A percentile compares a stretch with the other conserved stretches of the same genome.
phyloP scores from a whole-genome alignment of 2,329 filamentous ascomycete species.

The Fusarium heterosporum region DNA sequence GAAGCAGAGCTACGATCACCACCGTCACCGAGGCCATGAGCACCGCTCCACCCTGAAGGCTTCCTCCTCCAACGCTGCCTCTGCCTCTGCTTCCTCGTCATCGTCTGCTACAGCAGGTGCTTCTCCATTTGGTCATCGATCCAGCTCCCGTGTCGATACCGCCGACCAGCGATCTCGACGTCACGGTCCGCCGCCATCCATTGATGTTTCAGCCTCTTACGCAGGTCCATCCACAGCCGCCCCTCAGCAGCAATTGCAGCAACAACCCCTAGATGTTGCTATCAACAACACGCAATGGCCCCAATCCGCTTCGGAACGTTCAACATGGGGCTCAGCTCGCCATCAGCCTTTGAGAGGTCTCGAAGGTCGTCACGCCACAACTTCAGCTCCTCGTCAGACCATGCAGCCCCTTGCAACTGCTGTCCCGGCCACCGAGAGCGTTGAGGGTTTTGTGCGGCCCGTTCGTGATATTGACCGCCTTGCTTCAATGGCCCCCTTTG shows the following conservation, averaged over 20 bases:
- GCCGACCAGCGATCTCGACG: conserved; percentile 74
- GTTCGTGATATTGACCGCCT: conserved; percentile 85
- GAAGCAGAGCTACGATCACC: conserved; percentile 69
- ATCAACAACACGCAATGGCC: conserved; percentile 41
- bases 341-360: conserved; percentile 64
- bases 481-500: conserved; percentile 81
- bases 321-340: conserved; percentile 52
- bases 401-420: conserved; percentile 75
- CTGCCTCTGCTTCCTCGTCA: conserved; percentile 53
- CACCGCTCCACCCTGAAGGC: conserved; percentile 61
- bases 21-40: conserved; percentile 63
- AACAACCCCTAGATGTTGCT: conserved; percentile 43
- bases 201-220: conserved; percentile 61
- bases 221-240: conserved; percentile 54
- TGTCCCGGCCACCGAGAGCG: conserved; percentile 73
- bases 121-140: conserved; percentile 63
- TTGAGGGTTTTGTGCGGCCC: conserved; percentile 81
- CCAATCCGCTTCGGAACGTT: conserved; percentile 41
- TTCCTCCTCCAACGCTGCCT: conserved; percentile 50
- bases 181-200: conserved; percentile 83
- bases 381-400: conserved; percentile 60
- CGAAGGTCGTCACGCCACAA: conserved; percentile 63
- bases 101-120: conserved; percentile 28
- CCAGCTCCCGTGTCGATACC: conserved; percentile 63
- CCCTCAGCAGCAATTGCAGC: conserved; percentile 34